These are phyloP conservation scores for Myxozyma geophila DNA, from an alignment of 805 yeast genomes.

Conservation along the genomic window DNA sequence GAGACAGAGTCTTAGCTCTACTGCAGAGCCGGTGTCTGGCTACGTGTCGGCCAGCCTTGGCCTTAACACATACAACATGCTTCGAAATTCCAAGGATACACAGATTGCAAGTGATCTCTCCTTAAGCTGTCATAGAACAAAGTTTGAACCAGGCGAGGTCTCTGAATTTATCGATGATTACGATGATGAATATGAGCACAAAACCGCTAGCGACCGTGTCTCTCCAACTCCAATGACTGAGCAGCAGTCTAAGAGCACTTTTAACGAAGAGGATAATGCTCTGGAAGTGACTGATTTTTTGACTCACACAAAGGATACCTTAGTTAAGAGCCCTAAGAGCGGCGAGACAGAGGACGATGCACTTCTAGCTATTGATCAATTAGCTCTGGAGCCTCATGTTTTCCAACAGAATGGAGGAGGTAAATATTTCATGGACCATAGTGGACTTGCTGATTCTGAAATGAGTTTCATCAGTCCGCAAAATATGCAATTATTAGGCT, in stretches of 20 bases:
- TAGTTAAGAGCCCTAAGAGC: not conserved
- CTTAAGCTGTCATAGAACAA: not conserved
- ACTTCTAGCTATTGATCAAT: constrained; percentile 14
- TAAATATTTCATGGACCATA: not conserved
- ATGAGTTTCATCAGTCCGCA: constrained; percentile 25
- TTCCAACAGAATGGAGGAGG: not conserved
- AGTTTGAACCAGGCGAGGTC: constrained; percentile 1
- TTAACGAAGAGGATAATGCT: not conserved
- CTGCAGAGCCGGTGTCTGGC: too few species aligned
- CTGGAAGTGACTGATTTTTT: not conserved
- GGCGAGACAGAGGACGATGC: constrained; percentile 1
- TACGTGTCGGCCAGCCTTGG: too few species aligned
- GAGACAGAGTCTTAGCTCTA: too few species aligned
- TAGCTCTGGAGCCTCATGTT: constrained; percentile 8
- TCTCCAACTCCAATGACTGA: not conserved
- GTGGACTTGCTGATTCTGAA: constrained; percentile 7
- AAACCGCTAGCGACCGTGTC: not conserved
- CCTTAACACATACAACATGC: too few species aligned
- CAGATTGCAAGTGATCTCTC: too few species aligned
- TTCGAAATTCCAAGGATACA: too few species aligned
- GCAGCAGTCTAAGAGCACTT: not conserved
- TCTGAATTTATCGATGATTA: constrained; percentile 35
- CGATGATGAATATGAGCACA: constrained; percentile 31
- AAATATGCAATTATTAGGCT: constrained; percentile 11
- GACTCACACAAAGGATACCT: not conserved